Conservation (phyloP, 306 rosid species). For the Vigna hirtella region DNA sequence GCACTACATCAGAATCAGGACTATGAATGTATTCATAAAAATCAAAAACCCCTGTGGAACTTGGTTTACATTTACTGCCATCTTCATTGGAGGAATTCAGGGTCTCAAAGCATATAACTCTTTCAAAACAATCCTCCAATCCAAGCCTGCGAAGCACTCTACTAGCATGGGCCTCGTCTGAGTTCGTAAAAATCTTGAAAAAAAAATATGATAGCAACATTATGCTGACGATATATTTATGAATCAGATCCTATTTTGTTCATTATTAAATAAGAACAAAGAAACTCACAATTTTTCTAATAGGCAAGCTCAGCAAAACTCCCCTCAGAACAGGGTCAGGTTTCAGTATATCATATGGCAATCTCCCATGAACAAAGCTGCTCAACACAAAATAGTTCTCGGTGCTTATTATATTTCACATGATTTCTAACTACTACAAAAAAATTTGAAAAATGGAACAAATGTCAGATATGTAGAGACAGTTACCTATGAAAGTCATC, state of each 20-base stretch:
- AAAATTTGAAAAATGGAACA: not conserved
- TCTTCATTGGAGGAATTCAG: constrained; percentile 55
- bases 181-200: constrained; percentile 71
- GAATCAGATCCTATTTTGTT: not conserved
- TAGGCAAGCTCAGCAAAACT: constrained; percentile 73
- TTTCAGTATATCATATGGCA: constrained; percentile 77
- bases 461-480: constrained; percentile 19
- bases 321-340: constrained; percentile 79
- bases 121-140: constrained; percentile 87
- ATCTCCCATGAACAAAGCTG: constrained; percentile 87
- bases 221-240: constrained; percentile 10
- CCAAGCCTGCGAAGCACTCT: constrained; percentile 84
- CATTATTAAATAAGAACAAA: constrained; percentile 19
- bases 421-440: not conserved
- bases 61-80: constrained; percentile 34
- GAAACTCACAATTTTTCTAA: constrained; percentile 71
- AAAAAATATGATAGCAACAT: not conserved
- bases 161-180: constrained; percentile 66
- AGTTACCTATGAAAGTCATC: constrained; percentile 86
- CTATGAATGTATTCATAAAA: constrained; percentile 45
- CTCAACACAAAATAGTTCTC: constrained; percentile 24
- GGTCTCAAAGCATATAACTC: constrained; percentile 79
- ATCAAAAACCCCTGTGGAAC: constrained; percentile 44
- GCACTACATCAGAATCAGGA: constrained; percentile 51
- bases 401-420: constrained; percentile 29